Evolutionary conservation across 371 early-diverging fungal genomes (phyloP).

Genomic region (Mortierella sp.): DNA sequence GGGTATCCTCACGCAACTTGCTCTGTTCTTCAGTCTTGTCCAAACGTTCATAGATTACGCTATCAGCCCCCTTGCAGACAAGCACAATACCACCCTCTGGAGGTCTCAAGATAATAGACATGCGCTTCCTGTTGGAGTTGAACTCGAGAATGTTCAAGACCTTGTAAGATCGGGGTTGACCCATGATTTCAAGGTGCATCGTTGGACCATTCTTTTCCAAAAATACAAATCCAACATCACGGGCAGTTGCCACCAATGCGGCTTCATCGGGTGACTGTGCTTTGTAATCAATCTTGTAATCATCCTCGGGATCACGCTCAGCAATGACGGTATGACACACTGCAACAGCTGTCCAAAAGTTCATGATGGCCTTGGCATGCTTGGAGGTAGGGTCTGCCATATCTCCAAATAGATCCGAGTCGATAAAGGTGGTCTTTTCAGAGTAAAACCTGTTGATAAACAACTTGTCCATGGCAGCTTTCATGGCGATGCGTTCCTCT

Average conservation of each 20-base stretch:
- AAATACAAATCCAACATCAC: conserved; percentile 91
- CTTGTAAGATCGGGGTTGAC: conserved; percentile 70
- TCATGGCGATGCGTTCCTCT: conserved; percentile 51
- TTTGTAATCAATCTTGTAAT: conserved; percentile 77
- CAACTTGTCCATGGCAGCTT: conserved; percentile 53
- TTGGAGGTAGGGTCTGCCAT: conserved; percentile 57
- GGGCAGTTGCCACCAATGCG: conserved; percentile 90
- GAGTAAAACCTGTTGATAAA: conserved; percentile 58
- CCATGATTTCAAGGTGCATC: conserved; percentile 76
- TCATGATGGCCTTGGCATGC: conserved; percentile 73
- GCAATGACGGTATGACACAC: conserved; percentile 87
- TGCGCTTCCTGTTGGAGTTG: conserved; percentile 86
- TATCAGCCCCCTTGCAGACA: conserved; percentile 98
- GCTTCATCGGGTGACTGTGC: conserved; percentile 97
- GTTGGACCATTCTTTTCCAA: conserved; percentile 74
- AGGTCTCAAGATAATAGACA: conserved; percentile 83
- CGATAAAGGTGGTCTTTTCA: conserved; percentile 58
- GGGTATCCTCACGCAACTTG: conserved; percentile 69
- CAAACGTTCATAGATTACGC: conserved; percentile 87
- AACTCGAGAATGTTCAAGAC: conserved; percentile 86
- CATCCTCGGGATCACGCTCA: conserved; percentile 63
- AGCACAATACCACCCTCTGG: conserved; percentile 82
- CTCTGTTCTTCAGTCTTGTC: conserved; percentile 66
- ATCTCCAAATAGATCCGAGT: conserved; percentile 57
- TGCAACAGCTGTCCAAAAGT: conserved; percentile 81